Base-by-base conservation (phyloP, 2,329 filamentous ascomycete species). In the Neofusicoccum umdonicola region DNA sequence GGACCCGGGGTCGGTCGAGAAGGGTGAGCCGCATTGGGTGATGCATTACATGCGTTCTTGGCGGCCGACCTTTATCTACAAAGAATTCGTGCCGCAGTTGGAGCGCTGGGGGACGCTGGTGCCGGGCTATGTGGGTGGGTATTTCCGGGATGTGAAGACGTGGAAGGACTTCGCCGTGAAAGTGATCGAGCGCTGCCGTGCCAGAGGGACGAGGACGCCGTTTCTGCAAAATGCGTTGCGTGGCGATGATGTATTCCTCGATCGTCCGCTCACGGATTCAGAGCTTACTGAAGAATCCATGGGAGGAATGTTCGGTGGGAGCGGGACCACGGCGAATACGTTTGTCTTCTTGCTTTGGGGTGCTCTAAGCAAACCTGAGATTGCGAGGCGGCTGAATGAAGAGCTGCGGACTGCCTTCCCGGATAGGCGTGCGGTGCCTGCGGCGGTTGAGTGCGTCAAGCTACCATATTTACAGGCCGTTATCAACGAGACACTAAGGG, bases 281-380 rank as follows among this genome's bases (percentile, higher is more conserved):
- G 58, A 65, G 45, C 2, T 63, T 6, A 45, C 48, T 2, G 64
- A 65, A 27, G 64, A 65, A 41, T n/a, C 34, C 41, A 65, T 65
- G 64, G 64, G 64, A 1, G 37, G 35, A 1, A 27, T 54, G 44
- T 65, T 65, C 34, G 63, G 44, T 0, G 57, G 63, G 1, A 65
- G 63, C 2, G 63, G 63, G 2, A 65, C 57, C 13, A 65, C 63
- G 22, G 60, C 64, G 5, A 62, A 39, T n/a, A 56, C 64, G 12
- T 47, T 65, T 11, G 45, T 41, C 17, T 65, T 42, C 12, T 37
- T 56, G 13, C 19, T 65, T 22, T 65, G 61, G 48, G 64, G n/a
- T 3, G 42, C 15, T 15, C 12, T 60, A 11, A 19, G 42, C n/a
- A 27, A 4, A 15, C 56, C 22, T 4, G 11, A 22, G 17, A 31